These are phyloP conservation scores for Backusella luteola DNA, from an alignment of 192 early-diverging fungal species.

Conservation along the genomic window DNA sequence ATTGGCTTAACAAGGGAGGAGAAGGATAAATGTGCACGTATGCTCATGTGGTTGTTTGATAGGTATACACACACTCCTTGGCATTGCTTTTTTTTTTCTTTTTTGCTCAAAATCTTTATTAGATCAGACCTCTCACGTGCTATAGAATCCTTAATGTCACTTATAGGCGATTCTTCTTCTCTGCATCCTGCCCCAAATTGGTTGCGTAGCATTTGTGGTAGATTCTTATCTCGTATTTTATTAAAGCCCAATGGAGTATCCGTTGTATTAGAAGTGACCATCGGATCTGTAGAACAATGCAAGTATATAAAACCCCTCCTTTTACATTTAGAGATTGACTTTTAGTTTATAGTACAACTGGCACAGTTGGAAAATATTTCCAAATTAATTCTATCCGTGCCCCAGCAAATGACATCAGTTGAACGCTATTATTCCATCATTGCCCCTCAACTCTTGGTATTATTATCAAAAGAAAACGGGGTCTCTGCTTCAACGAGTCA, in stretches of 20 bases:
- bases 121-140: constrained; percentile 52
- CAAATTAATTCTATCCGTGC: constrained; percentile 56
- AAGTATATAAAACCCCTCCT: neutral
- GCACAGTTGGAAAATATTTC: constrained; percentile 57
- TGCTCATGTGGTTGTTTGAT: constrained; percentile 43
- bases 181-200: constrained; percentile 54
- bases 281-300: constrained; percentile 52
- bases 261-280: constrained; percentile 66
- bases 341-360: constrained; percentile 39
- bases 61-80: constrained; percentile 12
- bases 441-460: constrained; percentile 44
- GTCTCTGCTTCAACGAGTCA: constrained; percentile 34
- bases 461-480: neutral
- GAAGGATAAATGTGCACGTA: constrained; percentile 41
- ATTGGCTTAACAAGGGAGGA: constrained; percentile 14
- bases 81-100: neutral
- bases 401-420: constrained; percentile 54
- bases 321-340: neutral
- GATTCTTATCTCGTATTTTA: constrained; percentile 68
- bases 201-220: constrained; percentile 63
- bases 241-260: constrained; percentile 61
- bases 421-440: constrained; percentile 55
- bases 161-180: constrained; percentile 55
- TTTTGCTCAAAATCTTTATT: constrained; percentile 28
- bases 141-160: constrained; percentile 63